Percentiles rank a stretch among this genome's conserved stretches.
Evolutionary conservation across 78 protist species (phyloP).

Genomic region (Tieghemostelium lacteum): DNA sequence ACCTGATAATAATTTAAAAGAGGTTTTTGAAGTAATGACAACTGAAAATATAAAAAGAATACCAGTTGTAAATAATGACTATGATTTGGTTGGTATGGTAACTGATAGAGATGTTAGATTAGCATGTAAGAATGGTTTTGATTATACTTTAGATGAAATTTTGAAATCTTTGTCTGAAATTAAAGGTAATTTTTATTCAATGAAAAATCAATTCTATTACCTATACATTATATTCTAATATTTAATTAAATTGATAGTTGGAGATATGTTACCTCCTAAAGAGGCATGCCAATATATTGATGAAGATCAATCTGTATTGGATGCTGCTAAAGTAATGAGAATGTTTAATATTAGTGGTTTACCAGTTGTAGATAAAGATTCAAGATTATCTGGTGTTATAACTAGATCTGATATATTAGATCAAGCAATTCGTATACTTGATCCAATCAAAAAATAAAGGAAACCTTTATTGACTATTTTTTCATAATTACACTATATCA

Average conservation of each 20-base stretch:
- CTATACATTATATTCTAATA: neutral
- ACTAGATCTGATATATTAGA: conserved; percentile 62
- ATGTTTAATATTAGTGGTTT: conserved; percentile 13
- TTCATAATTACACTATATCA: too few relatives aligned
- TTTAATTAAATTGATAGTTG: conserved; percentile 1
- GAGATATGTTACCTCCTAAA: conserved; percentile 38
- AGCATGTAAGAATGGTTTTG: conserved; percentile 11
- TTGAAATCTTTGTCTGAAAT: conserved; percentile 10
- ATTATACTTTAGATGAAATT: conserved; percentile 15
- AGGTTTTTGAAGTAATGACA: conserved; percentile 27
- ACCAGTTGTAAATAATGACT: conserved; percentile 32
- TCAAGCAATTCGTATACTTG: conserved; percentile 57
- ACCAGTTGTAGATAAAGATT: conserved; percentile 42
- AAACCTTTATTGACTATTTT: too few relatives aligned
- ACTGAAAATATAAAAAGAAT: conserved; percentile 18
- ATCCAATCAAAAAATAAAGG: too few relatives aligned
- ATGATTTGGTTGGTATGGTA: conserved; percentile 10
- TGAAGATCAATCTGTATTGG: neutral
- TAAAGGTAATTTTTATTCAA: conserved; percentile 28
- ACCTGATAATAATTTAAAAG: conserved; percentile 28
- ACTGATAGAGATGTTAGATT: conserved; percentile 60
- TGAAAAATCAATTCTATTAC: neutral
- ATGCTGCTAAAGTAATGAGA: conserved; percentile 18
- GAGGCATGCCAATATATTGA: neutral
- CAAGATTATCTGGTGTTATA: conserved; percentile 20